Evolutionary conservation across 331 rosid genomes (phyloP).

Genomic region (Cucumis variabilis): DNA sequence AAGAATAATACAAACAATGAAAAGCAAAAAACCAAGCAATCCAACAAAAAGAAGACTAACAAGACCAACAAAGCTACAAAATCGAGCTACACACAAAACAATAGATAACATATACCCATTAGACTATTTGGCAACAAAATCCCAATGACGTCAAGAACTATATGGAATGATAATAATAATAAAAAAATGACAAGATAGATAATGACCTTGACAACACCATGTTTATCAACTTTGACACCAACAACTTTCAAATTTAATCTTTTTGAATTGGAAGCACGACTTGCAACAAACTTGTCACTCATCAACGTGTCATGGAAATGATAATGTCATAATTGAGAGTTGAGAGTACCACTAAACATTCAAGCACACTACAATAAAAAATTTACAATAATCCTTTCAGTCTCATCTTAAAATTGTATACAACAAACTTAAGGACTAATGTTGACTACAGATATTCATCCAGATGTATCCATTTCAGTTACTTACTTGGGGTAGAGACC

Average conservation of each 20-base stretch:
- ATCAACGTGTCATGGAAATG: background rate
- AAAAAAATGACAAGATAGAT: slow-evolving; percentile 31
- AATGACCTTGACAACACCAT: slow-evolving; percentile 82
- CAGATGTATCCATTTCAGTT: background rate
- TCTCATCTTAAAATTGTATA: background rate
- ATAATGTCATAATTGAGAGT: slow-evolving; percentile 3
- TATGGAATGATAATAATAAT: slow-evolving; percentile 4
- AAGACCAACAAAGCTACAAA: background rate
- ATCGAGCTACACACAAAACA: no score
- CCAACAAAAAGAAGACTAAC: background rate
- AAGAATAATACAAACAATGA: background rate
- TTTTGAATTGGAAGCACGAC: slow-evolving; percentile 87
- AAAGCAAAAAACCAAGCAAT: background rate
- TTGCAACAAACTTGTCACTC: slow-evolving; percentile 48
- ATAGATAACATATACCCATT: no score
- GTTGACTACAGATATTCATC: background rate
- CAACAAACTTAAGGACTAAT: background rate
- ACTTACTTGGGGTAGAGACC: background rate
- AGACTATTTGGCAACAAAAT: no score
- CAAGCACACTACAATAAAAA: background rate
- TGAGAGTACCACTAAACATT: slow-evolving; percentile 1
- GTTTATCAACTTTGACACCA: slow-evolving; percentile 73
- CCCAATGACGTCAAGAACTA: background rate
- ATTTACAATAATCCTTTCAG: background rate
- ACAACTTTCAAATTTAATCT: slow-evolving; percentile 86